These are phyloP conservation scores for Cutaneotrichosporon spelunceum DNA, from an alignment of 1,284 basidiomycete genomes.

Conservation along the genomic window DNA sequence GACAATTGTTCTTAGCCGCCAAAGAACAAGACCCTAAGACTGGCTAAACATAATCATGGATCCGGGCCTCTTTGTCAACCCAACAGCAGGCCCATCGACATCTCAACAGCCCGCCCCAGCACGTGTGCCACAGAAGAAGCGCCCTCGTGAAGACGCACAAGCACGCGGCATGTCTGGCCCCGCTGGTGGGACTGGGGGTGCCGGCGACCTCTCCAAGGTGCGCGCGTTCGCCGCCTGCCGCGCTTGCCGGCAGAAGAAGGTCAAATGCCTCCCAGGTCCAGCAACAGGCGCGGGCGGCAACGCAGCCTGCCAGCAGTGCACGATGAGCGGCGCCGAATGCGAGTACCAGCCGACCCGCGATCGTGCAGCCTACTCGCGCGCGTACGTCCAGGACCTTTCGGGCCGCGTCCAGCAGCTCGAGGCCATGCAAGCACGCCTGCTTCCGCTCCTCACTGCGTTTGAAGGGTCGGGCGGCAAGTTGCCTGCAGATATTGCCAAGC, in stretches of 20 bases:
- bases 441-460: slow-evolving; percentile 41
- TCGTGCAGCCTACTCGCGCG: slow-evolving; percentile 45
- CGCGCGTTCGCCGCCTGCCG: slow-evolving; percentile 45
- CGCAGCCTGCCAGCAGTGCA: slow-evolving; percentile 44
- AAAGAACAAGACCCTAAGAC: not conserved
- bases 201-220: slow-evolving; percentile 30
- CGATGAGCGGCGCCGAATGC: slow-evolving; percentile 39
- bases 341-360: slow-evolving; percentile 48
- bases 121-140: not conserved
- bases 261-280: slow-evolving; percentile 44
- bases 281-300: slow-evolving; percentile 14
- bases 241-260: slow-evolving; percentile 45
- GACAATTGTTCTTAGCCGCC: not conserved
- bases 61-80: not conserved
- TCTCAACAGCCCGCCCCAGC: not conserved
- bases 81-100: not conserved
- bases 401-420: slow-evolving; percentile 48
- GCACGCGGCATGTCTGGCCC: slow-evolving; percentile 4
- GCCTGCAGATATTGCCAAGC: not conserved
- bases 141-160: not conserved
- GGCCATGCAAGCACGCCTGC: slow-evolving; percentile 32
- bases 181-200: not conserved
- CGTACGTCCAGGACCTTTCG: slow-evolving; percentile 49
- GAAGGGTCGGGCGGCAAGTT: slow-evolving; percentile 27
- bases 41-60: not conserved